Base-by-base conservation (phyloP, 2,329 filamentous ascomycete genomes). In the Arthrobotrys sinensis region DNA sequence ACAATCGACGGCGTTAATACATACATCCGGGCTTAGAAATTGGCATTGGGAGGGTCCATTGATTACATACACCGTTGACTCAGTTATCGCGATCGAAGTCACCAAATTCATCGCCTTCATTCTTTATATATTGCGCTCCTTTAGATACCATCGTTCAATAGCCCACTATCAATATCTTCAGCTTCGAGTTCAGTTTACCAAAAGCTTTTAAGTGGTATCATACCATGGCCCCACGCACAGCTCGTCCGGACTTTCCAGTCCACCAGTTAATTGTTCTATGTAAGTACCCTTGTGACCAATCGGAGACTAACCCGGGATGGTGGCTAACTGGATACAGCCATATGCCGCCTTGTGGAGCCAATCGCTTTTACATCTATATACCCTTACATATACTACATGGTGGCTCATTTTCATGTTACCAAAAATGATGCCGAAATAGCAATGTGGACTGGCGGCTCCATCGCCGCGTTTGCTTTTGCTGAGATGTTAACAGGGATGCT, bases 401-500 rank as follows among this genome's bases (percentile, higher is more conserved):
- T 97, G 69, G 88, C 91, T 81, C 91, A 90, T 83, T 93, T 96
- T 80, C 90, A 91, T 12, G 87, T 79, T 24, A 79, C 75, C 1
- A 19, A 28, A 3, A 79, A 50, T 12, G 75, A 72, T 8, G 69
- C 53, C 12, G 75, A 79, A 46, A 79, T 79, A 16, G 75, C 67
- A n/a, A 73, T 79, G 75, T 79, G 75, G 75, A 79, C 75, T 0
- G 75, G 75, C 14, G 60, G 67, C 12, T 55, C 75, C 1, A 50
- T 79, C 12, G 75, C 75, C 6, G 75, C 6, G 1, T 99, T 98
- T 83, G 96, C 96, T 8, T 92, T 98, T 82, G 94, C 95, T 78
- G 96, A 99, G 84, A 98, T 97, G 86, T 91, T 92, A 7, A 95
- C 94, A 0, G 93, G 95, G 52, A 90, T 97, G 81, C 88, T 97